Conservation (phyloP, 2,329 filamentous ascomycete genomes). For the Helotiales sp. region DNA sequence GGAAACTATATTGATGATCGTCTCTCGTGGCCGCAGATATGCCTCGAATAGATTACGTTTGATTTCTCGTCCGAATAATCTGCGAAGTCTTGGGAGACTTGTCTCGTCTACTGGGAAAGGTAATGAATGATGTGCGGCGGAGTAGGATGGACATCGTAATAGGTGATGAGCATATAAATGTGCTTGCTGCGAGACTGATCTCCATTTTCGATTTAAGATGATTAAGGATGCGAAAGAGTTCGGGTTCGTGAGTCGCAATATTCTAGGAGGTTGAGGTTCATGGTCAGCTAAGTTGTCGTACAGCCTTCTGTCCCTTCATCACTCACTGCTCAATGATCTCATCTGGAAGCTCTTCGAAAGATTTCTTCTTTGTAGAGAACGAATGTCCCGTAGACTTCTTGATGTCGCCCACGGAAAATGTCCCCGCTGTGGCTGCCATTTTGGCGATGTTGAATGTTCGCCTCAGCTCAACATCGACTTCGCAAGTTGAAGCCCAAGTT, state of each 20-base stretch:
- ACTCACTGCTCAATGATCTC: conserved; percentile 70
- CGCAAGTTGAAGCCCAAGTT: background rate
- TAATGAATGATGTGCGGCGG: conserved; percentile 45
- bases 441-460: background rate
- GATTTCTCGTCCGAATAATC: conserved; percentile 66
- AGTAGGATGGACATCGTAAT: conserved; percentile 58
- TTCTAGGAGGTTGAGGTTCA: conserved; percentile 50
- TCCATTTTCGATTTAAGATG: conserved; percentile 66
- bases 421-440: conserved; percentile 8
- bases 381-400: conserved; percentile 13
- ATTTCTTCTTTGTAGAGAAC: conserved; percentile 11
- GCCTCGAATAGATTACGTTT: conserved; percentile 78
- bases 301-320: conserved; percentile 7
- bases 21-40: conserved; percentile 69
- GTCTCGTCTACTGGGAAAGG: conserved; percentile 43
- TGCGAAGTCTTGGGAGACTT: conserved; percentile 59
- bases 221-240: conserved; percentile 67
- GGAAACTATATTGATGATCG: conserved; percentile 77
- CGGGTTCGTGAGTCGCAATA: conserved; percentile 59
- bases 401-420: conserved; percentile 10
- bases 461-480: background rate
- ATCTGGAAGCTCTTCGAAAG: conserved; percentile 60
- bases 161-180: conserved; percentile 65
- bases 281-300: conserved; percentile 13
- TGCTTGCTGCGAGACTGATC: conserved; percentile 60